Base-by-base conservation (phyloP, 768 basidiomycete genomes). In the Suillus subluteus region DNA sequence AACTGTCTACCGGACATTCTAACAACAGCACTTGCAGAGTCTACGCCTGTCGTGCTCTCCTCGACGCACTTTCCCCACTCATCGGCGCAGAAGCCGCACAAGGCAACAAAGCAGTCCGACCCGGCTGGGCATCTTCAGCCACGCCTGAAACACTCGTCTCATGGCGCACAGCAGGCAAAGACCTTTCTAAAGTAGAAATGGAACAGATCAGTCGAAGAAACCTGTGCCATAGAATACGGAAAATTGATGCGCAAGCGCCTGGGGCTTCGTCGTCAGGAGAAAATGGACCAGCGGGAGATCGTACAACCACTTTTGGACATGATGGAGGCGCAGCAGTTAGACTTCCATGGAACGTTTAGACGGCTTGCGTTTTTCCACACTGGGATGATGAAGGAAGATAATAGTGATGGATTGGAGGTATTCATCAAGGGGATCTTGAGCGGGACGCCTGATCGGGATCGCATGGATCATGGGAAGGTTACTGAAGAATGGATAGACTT, bases 261-360 rank as follows among this genome's bases (percentile, higher is more conserved):
- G 37, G 96, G 90, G 0, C 82, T 99, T 40, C 83, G 84, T 54
- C 82, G 81, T n/a, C 69, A 79, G 37, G 82, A 86, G 30, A 64
- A 81, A 2, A 79, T 75, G 1, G 95, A 98, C 78, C 89, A 92
- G 65, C 72, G 79, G 1, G 71, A 76, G 44, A 73, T 96, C 50
- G 81, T 90, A 68, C 83, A 83, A 9, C 90, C 91, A 1, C 83
- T 96, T 50, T 82, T 98, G n/a, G 82, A 86, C 48, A 77, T 96
- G 41, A 86, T 99, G 80, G 86, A 90, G 65, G 75, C 77, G 2
- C 87, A 95, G 68, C 81, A 82, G 61, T 82, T 98, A n/a, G 98
- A 99, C 79, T 97, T 95, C 79, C 89, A 95, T 73, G 83, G 86
- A 16, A 91, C 95, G 4, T 94, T 98, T 84, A 88, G 97, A 32